Evolutionary conservation across 2,329 filamentous ascomycete species (phyloP).

Genomic region (Teratosphaeria gauchensis): DNA sequence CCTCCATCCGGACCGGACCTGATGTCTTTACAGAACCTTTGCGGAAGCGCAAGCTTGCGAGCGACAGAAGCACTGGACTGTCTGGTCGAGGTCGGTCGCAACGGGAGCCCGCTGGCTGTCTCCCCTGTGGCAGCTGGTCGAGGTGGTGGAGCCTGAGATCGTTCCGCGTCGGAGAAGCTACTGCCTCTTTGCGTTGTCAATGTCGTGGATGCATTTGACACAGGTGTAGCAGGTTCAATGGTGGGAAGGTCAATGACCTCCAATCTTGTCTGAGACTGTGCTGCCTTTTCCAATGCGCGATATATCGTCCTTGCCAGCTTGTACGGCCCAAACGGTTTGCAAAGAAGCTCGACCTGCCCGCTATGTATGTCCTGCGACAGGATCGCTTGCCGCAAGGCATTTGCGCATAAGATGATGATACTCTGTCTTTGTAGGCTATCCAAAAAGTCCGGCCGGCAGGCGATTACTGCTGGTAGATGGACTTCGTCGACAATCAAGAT

Average conservation of each 20-base stretch:
- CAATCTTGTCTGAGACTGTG: not conserved
- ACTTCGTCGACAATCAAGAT: conserved; percentile 17
- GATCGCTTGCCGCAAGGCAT: conserved; percentile 17
- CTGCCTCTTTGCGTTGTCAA: not conserved
- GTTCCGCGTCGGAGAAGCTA: not conserved
- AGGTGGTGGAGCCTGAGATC: not conserved
- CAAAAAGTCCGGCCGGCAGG: conserved; percentile 7
- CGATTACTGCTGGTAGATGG: conserved; percentile 12
- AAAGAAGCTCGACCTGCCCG: conserved; percentile 9
- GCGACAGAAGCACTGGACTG: not conserved
- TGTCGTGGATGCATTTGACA: not conserved
- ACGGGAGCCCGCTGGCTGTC: not conserved
- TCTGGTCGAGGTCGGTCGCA: not conserved
- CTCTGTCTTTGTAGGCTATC: conserved; percentile 11
- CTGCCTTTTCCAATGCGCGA: conserved; percentile 9
- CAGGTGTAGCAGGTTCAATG: not conserved
- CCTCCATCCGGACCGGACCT: not conserved
- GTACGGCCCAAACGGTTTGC: conserved; percentile 14
- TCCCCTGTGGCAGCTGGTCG: not conserved
- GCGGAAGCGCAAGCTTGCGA: not conserved
- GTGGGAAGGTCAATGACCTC: not conserved
- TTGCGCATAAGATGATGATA: conserved; percentile 27
- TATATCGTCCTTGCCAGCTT: conserved; percentile 10
- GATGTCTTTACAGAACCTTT: not conserved
- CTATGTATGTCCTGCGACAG: conserved; percentile 13